These are phyloP conservation scores for Phylloporus arenicola DNA, from an alignment of 768 basidiomycete genomes.

Conservation along the genomic window DNA sequence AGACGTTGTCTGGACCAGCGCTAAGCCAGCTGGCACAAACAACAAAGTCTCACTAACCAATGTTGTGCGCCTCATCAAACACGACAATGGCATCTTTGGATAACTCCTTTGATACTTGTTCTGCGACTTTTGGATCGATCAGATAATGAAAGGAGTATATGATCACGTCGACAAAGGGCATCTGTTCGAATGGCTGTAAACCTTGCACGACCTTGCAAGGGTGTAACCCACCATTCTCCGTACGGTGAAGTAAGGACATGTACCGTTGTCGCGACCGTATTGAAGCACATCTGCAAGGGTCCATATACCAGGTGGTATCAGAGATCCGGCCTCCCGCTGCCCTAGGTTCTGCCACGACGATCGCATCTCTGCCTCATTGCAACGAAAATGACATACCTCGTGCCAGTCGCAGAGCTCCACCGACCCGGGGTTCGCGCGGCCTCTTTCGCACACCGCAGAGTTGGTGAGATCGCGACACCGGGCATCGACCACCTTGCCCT, in stretches of 20 bases:
- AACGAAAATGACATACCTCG: constrained; percentile 56
- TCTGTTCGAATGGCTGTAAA: constrained; percentile 42
- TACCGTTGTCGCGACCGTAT: constrained; percentile 76
- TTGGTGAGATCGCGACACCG: constrained; percentile 94
- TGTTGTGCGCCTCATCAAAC: constrained; percentile 99
- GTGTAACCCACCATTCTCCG: constrained; percentile 81
- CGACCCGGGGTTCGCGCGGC: constrained; percentile 80
- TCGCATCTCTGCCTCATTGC: constrained; percentile 1
- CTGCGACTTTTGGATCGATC: constrained; percentile 97
- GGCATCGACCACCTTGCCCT: constrained; percentile 95
- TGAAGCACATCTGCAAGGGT: constrained; percentile 90
- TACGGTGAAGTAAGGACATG: constrained; percentile 95
- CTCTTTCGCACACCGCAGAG: constrained; percentile 75
- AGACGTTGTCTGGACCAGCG: constrained; percentile 76
- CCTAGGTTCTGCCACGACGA: constrained; percentile 61
- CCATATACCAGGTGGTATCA: constrained; percentile 85
- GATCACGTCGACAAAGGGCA: constrained; percentile 92
- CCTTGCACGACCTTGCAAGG: not conserved
- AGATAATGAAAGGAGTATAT: constrained; percentile 99
- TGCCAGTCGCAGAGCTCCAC: constrained; percentile 93
- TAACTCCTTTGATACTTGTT: constrained; percentile 97
- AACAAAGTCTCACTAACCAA: constrained; percentile 50
- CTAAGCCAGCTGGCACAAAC: constrained; percentile 1
- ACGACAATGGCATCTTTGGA: constrained; percentile 98
- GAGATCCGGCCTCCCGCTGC: constrained; percentile 70